Evolutionary conservation across 306 rosid species (phyloP), one percentile per base, ranked within the genome.

Genomic region (Trichosanthes cucumerina): DNA sequence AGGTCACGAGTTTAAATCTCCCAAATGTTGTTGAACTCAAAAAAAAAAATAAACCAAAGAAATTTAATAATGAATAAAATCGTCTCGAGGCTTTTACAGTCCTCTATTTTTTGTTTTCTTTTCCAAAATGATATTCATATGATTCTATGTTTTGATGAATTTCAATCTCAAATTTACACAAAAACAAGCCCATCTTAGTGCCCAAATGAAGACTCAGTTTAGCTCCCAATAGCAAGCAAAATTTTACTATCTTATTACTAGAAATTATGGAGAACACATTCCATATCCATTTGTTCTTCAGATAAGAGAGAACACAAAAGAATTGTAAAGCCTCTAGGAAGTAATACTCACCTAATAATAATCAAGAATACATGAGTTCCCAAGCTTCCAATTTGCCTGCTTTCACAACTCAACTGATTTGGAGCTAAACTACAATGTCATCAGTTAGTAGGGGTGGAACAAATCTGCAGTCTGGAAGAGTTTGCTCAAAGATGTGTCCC

Each of bases 401-500:
- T 62, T 62, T 28, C 39, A 31, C 13, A 36, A 65, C 3, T 6
- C 72, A 36, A 6, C 18, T 63, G 73, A 23, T 21, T 28, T 73
- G 33, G 71, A 47, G 56, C 72, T 78, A 60, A 9, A 58, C 36
- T 23, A 14, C 54, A 60, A 60, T 26, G 41, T 82, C 88, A 28
- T 90, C 86, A 4, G 87, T 84, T 79, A 89, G 78, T 33, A 92
- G 60, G 56, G 99, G 99, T 59, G 99, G 99, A 79, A 92, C 92
- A 78, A 92, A 95, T 82, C 85, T 91, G 80, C 81, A 72, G 68
- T 87, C 82, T 72, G 84, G 85, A 75, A 95, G 93, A 44, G 97
- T 91, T 88, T 92, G 97, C 91, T 95, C 97, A 76, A 92, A 95
- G 81, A 95, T 88, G 80, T 95, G 97, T 57, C 92, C 99, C 69